Evolutionary conservation across 305 asterid species (phyloP).

Genomic region (Fraxinus latifolia): DNA sequence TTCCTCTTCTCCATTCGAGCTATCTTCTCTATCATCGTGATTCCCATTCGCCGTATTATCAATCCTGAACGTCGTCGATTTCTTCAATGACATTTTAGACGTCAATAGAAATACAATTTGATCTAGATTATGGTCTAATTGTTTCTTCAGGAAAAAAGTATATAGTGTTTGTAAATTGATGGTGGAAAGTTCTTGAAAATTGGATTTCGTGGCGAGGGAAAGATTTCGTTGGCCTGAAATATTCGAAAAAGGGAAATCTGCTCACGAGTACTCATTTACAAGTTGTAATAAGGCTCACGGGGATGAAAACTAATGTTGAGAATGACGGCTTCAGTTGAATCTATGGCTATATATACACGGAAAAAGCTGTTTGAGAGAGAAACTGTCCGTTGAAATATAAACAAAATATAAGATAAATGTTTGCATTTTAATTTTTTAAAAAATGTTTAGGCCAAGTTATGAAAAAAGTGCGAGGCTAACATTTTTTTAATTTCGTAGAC

Average conservation of each 20-base stretch:
- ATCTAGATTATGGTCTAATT: not conserved
- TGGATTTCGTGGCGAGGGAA: not conserved
- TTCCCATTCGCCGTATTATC: conserved; percentile 11
- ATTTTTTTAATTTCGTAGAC: too few species aligned
- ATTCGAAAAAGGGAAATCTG: not conserved
- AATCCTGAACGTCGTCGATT: conserved; percentile 5
- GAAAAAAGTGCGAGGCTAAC: too few species aligned
- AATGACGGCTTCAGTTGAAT: not conserved
- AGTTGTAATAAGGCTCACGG: not conserved
- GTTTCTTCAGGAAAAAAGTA: not conserved
- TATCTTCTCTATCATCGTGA: conserved; percentile 10
- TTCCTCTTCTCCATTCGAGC: conserved; percentile 36
- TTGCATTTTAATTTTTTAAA: too few species aligned
- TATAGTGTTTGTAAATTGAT: not conserved
- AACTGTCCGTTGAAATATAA: not conserved
- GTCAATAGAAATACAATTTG: not conserved
- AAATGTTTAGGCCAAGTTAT: too few species aligned
- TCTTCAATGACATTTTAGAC: conserved; percentile 16
- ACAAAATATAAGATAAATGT: too few species aligned
- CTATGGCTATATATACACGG: not conserved
- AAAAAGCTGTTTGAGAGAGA: not conserved
- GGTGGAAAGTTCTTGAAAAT: not conserved
- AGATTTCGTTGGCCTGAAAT: not conserved
- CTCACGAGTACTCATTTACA: not conserved
- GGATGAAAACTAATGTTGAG: not conserved